A percentile compares a stretch with the other conserved stretches of the same genome.
These are phyloP conservation scores for bread wheat (Triticum aestivum) DNA, from an alignment of 176 grass and related monocot genomes.

Conservation along the genomic window DNA sequence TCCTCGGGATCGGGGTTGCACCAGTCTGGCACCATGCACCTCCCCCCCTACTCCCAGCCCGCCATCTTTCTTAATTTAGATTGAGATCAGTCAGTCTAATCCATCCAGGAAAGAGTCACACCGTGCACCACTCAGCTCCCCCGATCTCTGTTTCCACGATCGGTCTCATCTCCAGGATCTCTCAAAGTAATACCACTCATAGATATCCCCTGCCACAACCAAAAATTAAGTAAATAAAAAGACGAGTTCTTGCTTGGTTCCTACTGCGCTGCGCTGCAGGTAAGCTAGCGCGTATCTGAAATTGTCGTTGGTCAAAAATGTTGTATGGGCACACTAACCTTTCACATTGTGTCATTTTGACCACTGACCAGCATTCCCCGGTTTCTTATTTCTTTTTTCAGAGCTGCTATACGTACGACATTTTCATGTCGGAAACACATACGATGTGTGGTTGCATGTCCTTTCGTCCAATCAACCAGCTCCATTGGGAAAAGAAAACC, in stretches of 20 bases:
- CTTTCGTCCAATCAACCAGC: too few species aligned
- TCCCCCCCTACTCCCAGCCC: neutral
- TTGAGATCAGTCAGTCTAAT: neutral
- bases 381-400: too few species aligned
- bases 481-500: too few species aligned
- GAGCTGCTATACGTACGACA: too few species aligned
- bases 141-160: neutral
- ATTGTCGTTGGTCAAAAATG: neutral
- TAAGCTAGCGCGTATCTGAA: neutral
- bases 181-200: neutral
- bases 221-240: neutral
- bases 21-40: slow-evolving; percentile 4
- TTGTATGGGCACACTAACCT: too few species aligned
- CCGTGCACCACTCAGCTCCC: neutral
- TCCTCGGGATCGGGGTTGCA: slow-evolving; percentile 2
- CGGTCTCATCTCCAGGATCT: neutral
- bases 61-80: neutral
- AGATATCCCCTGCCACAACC: neutral
- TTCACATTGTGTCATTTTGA: too few species aligned
- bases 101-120: neutral
- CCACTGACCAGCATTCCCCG: too few species aligned
- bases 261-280: neutral
- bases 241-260: neutral
- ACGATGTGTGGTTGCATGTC: too few species aligned
- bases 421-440: too few species aligned